Percentiles rank a stretch among this genome's conserved stretches.
phyloP scores from a whole-genome alignment of 768 basidiomycete genomes.

The Kwoniella newhampshirensis region DNA sequence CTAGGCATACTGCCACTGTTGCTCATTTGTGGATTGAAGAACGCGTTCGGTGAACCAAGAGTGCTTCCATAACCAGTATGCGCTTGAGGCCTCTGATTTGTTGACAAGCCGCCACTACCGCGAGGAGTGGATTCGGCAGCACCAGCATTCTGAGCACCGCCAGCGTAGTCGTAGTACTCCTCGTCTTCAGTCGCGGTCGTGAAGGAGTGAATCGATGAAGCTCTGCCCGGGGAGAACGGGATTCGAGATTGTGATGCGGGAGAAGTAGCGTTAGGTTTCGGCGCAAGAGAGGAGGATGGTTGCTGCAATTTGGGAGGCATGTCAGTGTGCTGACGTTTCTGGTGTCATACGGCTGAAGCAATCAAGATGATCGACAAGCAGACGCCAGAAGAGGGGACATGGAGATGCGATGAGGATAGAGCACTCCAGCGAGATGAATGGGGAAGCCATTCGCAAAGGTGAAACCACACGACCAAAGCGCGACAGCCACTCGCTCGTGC shows the following conservation, averaged over 20 bases:
- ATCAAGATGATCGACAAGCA: neutral
- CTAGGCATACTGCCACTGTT: slow-evolving; percentile 27
- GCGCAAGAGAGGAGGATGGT: neutral
- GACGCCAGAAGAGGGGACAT: neutral
- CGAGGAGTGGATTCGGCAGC: slow-evolving; percentile 19
- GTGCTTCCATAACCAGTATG: slow-evolving; percentile 30
- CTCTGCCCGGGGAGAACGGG: slow-evolving; percentile 16
- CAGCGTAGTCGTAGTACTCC: slow-evolving; percentile 14
- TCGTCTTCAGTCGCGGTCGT: slow-evolving; percentile 24
- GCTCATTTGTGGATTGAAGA: slow-evolving; percentile 10
- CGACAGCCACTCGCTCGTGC: neutral
- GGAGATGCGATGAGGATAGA: neutral
- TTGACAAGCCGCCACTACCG: slow-evolving; percentile 6
- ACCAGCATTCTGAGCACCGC: slow-evolving; percentile 15
- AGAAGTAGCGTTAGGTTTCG: slow-evolving; percentile 3
- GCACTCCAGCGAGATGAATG: too few relatives aligned
- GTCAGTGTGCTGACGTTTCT: neutral
- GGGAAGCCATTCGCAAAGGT: neutral
- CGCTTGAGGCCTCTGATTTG: slow-evolving; percentile 19
- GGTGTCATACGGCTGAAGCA: neutral
- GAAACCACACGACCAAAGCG: neutral
- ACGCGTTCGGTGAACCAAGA: slow-evolving; percentile 32
- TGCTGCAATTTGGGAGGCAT: slow-evolving; percentile 15
- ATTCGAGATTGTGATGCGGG: slow-evolving; percentile 9
- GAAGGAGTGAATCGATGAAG: slow-evolving; percentile 18